Evolutionary conservation across 371 early-diverging fungal species (phyloP).

Genomic region (Conidiobolus incongruus): DNA sequence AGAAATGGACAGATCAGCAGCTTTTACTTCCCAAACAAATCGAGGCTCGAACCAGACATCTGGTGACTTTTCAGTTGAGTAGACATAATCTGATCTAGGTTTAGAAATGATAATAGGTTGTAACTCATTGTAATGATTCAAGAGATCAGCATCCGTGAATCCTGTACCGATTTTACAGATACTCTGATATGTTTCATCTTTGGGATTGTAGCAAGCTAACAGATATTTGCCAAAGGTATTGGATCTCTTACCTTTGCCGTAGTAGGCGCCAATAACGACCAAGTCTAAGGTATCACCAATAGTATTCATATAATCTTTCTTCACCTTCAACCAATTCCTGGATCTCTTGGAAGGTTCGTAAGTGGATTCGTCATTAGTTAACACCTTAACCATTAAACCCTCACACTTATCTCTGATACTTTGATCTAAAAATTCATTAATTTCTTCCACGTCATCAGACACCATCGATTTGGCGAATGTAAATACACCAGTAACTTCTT

Average conservation of each 20-base stretch:
- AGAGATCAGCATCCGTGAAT: constrained; percentile 87
- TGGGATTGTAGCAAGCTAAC: constrained; percentile 92
- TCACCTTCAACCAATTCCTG: constrained; percentile 98
- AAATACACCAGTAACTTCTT: constrained; percentile 69
- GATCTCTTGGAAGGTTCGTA: constrained; percentile 98
- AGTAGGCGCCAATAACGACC: constrained; percentile 96
- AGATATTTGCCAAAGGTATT: constrained; percentile 95
- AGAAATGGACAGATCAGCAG: constrained; percentile 96
- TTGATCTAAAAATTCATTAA: constrained; percentile 83
- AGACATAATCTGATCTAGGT: constrained; percentile 56
- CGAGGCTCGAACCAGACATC: constrained; percentile 97
- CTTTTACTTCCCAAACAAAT: constrained; percentile 96
- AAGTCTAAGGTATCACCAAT: constrained; percentile 95
- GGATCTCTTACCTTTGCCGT: constrained; percentile 96
- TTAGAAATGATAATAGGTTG: constrained; percentile 38
- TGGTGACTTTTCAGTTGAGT: constrained; percentile 45
- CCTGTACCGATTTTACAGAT: constrained; percentile 99
- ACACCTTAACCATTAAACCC: constrained; percentile 97
- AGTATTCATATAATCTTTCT: constrained; percentile 95
- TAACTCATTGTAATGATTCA: constrained; percentile 44
- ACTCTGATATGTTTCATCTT: constrained; percentile 82
- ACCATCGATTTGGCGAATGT: constrained; percentile 72
- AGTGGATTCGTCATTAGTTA: constrained; percentile 55
- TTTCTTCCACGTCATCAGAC: constrained; percentile 72
- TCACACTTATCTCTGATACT: constrained; percentile 86